Evolutionary conservation across 768 basidiomycete genomes (phyloP), one percentile per base, ranked within the genome.

Genomic region (Xerocomellus amylosporus): DNA sequence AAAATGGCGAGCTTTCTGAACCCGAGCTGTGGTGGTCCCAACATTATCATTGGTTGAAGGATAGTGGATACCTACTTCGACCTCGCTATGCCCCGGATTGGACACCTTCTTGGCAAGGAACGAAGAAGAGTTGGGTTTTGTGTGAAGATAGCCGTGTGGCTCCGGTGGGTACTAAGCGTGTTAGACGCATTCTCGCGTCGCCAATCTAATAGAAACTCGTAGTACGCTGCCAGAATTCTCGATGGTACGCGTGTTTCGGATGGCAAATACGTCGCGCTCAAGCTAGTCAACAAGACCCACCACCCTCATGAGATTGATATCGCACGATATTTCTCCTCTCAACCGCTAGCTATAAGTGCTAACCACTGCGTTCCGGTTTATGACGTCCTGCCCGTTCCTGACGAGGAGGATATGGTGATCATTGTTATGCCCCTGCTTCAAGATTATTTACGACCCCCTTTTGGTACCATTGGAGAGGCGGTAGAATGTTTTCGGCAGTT

Each of bases 371-470:
- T 74, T 2, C 73, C 69, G 0, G 37, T 75, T 7, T 56, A 66
- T 13, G 71, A 73, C 8, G 22, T 57, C 0, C 14, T 73, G 1
- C 8, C 39, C 15, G 41, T 69, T 38, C 47, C 45, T 15, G 52
- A 54, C 0, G 50, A 61, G 0, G 46, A 51, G 2, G 37, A 65
- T 15, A 19, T 0, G 1, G 34, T 36, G 10, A 64, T 69, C 2
- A 45, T 74, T 2, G 64, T 72, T 2, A 76, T 75, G 71, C 77
- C 76, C 0, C 50, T 74, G 2, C 65, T 78, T 17, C 65, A 68
- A 43, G 24, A n/a, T 14, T 39, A 33, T 2, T 24, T 24, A 24
- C 24, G 24, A 24, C 67, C 67, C 6, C 55, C 36, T 2, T 74
- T 75, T 53, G 50, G 56, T 24, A 70, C 66, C 2, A 2, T 56